Base-by-base conservation (phyloP, 371 early-diverging fungal species). In the Saksenaea vasiformis region DNA sequence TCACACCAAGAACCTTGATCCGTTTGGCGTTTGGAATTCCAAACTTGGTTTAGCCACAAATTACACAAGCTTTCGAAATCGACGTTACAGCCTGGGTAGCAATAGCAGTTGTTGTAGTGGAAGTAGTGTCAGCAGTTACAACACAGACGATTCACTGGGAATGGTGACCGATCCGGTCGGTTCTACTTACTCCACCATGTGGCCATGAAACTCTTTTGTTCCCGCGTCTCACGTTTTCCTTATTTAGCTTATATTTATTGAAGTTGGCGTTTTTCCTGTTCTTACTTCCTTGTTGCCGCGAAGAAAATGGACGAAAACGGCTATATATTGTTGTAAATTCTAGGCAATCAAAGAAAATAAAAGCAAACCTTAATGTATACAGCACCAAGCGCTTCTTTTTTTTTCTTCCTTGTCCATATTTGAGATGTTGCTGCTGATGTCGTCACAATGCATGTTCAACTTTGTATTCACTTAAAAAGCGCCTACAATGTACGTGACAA, bases 1-100 rank as follows among this genome's bases (percentile, higher is more conserved):
- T 22, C 47, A 47, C 47, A 22, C 22, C 47, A 7, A 47, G 19
- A 47, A 47, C 47, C 47, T 47, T 47, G 47, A 47, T 47, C 47
- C 47, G 24, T 47, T 47, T 47, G 47, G 47, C 47, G 47, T 60
- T 28, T 60, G 60, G 60, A 38, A 37, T 43, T 60, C 60, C 22
- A 60, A 60, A 47, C 60, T 60, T 28, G 60, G 60, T n/a, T 47
- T 60, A 19, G 28, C 47, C 47, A 47, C 24, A 22, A 10, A 22
- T 47, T 47, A 47, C 47, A 10, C 24, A 15, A 22, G 22, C 22
- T n/a, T 22, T 10, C 47, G 24, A 9, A 47, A 47, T 22, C 47
- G 47, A 3, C 47, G 47, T 5, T n/a, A 22, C 10, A 47, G 47
- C 24, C 24, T 47, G 4, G 47, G 47, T 22, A 47, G 47, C 22